Evolutionary conservation across 306 rosid genomes (phyloP).

Genomic region (Spatholobus suberectus): DNA sequence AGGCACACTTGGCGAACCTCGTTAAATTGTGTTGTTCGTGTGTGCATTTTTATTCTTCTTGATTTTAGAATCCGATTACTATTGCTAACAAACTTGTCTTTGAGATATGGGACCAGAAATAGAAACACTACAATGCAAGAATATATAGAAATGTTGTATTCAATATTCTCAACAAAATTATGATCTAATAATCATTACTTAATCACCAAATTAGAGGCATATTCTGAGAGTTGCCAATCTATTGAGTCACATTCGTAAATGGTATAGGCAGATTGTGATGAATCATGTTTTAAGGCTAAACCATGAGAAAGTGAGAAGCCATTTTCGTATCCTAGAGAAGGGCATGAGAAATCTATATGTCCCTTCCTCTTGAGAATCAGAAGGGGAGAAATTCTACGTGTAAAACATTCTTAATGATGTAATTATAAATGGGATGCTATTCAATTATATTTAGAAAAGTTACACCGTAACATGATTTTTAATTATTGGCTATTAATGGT

Average conservation of each 20-base stretch:
- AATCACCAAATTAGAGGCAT: background rate
- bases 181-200: background rate
- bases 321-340: background rate
- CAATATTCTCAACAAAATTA: background rate
- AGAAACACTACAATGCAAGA: background rate
- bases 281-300: background rate
- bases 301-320: background rate
- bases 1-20: too few species aligned
- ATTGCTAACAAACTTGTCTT: too few species aligned
- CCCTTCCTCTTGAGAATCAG: background rate
- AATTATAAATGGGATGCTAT: too few species aligned
- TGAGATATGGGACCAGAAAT: background rate
- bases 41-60: too few species aligned
- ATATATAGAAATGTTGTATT: slow-evolving; percentile 14
- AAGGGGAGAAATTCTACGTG: background rate
- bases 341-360: too few species aligned
- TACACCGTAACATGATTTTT: too few species aligned
- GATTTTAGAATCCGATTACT: too few species aligned
- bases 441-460: background rate
- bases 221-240: background rate
- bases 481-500: too few species aligned
- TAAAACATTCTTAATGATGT: background rate
- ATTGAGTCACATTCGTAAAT: background rate
- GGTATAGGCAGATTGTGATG: background rate
- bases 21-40: too few species aligned